Base-by-base conservation (phyloP, 2,329 filamentous ascomycete genomes). In the Claviceps capensis region DNA sequence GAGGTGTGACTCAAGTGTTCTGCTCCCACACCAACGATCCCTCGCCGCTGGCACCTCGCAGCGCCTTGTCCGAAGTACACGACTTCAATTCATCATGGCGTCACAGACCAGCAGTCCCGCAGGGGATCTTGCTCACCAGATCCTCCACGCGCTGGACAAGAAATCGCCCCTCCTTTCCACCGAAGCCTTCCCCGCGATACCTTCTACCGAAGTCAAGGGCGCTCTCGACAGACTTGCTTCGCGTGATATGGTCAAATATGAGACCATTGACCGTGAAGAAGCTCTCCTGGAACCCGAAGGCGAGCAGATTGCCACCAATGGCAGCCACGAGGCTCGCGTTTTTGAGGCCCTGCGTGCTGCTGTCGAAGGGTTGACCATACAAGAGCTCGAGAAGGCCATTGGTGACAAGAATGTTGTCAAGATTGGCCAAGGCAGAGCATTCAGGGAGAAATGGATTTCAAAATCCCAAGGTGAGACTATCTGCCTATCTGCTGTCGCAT, bases 381-480 rank as follows among this genome's bases (percentile, higher is more conserved):
- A 78, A 57, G 86, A 91, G 58, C 72, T 90, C 52, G 78, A 84
- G 69, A 73, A 72, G 64, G 73, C 72, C 51, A 82, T 91, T 57
- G 85, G 86, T 52, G 81, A 86, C 67, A 86, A 87, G 67, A 82
- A 73, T 47, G 83, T 80, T 45, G 76, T 83, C 48, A 91, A 88
- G 71, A 75, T 96, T 55, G 93, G 93, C n/a, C 86, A 93, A 66
- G 89, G 89, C 61, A 95, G 93, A 72, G 91, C 91, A 37, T 95
- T 97, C 74, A 94, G 80, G 65, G 78, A 82, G 67, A 84, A 83
- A 65, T 86, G 82, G 82, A 84, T 85, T 56, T 65, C 69, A 13
- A 83, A 81, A 69, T 78, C 75, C 76, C 77, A 56, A 75, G 74
- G 63, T 66, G 78, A 47, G 74, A 14, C 9, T 42, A 41, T 19